Conservation (phyloP, 2,329 filamentous ascomycete genomes). For the Biscogniauxia mediterranea region DNA sequence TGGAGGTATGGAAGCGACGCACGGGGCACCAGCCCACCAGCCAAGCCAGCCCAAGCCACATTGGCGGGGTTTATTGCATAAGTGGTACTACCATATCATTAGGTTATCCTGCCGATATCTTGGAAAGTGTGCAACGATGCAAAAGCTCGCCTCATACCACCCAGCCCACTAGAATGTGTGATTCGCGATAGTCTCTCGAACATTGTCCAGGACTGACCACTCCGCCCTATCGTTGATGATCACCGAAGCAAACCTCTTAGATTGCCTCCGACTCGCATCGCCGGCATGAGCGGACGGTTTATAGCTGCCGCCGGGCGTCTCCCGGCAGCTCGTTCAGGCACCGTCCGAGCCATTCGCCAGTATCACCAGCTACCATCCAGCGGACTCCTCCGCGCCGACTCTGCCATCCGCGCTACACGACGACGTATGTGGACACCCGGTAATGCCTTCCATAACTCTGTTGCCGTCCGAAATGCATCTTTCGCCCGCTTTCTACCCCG, state of each 20-base stretch:
- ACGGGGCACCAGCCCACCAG: too few relatives aligned
- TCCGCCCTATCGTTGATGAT: conserved; percentile 27
- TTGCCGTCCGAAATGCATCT: conserved; percentile 61
- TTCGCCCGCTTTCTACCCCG: conserved; percentile 73
- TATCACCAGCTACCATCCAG: conserved; percentile 66
- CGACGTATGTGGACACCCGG: conserved; percentile 74
- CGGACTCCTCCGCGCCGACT: conserved; percentile 66
- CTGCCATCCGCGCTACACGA: conserved; percentile 58
- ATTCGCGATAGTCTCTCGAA: neutral
- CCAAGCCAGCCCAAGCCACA: too few relatives aligned
- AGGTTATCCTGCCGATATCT: neutral
- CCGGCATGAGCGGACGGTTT: conserved; percentile 37
- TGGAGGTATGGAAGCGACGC: too few relatives aligned
- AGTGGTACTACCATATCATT: neutral
- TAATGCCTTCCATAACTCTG: conserved; percentile 81
- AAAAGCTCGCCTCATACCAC: neutral
- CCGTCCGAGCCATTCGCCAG: conserved; percentile 55
- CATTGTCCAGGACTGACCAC: neutral
- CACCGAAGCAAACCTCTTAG: conserved; percentile 11
- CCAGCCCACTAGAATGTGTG: neutral
- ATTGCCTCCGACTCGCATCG: conserved; percentile 32
- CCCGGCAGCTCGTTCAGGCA: conserved; percentile 28
- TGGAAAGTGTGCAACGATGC: neutral
- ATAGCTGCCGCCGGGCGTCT: conserved; percentile 35
- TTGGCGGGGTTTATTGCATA: neutral